Evolutionary conservation across 768 basidiomycete species (phyloP), one percentile per base, ranked within the genome.

Genomic region (Leccinum barrowsii): DNA sequence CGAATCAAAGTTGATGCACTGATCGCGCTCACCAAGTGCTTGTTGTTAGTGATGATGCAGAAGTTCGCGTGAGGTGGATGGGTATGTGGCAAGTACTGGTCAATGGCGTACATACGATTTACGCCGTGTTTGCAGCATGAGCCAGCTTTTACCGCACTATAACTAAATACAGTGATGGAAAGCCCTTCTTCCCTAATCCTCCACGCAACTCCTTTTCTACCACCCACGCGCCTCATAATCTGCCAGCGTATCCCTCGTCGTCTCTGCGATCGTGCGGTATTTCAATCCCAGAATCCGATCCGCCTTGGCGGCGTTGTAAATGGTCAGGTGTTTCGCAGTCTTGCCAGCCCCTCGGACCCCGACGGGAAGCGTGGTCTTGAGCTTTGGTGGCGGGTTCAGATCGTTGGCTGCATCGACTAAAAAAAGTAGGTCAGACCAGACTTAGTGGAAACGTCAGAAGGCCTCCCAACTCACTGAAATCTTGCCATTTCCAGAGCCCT

Each of bases 221-320:
- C 40, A 42, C 8, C 40, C n/a, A n/a, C 40, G 40, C 10, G 40
- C 40, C 40, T 42, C 40, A 8, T 42, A 42, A 42, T 42, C n/a
- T 42, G n/a, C n/a, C 40, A 42, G 17, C n/a, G 40, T n/a, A 42
- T 42, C 40, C 40, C 8, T 42, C 40, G 76, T 70, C 8, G 74
- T 73, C 62, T 80, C 75, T 59, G 74, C 75, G 42, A 75, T 73
- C 4, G 72, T 70, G 13, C 70, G 70, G 55, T 77, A 82, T 58
- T 74, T 73, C 15, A 82, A 54, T 4, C 79, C 78, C 5, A 82
- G 67, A 2, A 82, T 67, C 35, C 69, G 70, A 35, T 64, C 65
- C 11, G 68, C 73, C 63, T 83, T 83, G 8, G 69, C 47, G 3
- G 70, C 67, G 56, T 77, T 65, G 54, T 73, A 81, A 6, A 57